Evolutionary conservation across 768 basidiomycete species (phyloP).

Genomic region (Boletus coccyginus): DNA sequence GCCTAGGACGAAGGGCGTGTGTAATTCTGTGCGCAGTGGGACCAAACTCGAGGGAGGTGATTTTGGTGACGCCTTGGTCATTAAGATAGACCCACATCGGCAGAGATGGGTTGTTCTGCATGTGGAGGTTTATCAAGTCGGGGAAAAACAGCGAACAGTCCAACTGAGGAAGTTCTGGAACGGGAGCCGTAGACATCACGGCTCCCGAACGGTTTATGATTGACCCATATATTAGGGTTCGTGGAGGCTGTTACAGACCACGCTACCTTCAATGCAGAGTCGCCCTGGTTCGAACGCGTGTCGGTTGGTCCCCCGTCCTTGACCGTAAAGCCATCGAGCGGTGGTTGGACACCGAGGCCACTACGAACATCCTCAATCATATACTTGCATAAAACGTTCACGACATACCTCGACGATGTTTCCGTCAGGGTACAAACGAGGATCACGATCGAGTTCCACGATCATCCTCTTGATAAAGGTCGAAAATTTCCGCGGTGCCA

Average conservation of each 20-base stretch:
- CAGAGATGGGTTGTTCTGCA: neutral
- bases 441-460: conserved; percentile 85
- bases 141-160: neutral
- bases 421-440: conserved; percentile 73
- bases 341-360: conserved; percentile 63
- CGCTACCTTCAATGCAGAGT: no score
- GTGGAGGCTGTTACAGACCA: no score
- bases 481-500: conserved; percentile 73
- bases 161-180: neutral
- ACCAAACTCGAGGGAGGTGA: conserved; percentile 4
- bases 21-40: neutral
- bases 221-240: no score
- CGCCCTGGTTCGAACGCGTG: conserved; percentile 53
- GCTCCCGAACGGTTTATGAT: neutral
- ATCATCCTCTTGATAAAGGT: conserved; percentile 81
- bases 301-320: conserved; percentile 77
- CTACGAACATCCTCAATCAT: conserved; percentile 32
- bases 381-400: neutral
- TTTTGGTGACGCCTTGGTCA: neutral
- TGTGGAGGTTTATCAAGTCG: neutral
- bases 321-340: conserved; percentile 84
- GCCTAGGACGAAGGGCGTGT: neutral
- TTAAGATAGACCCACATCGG: neutral
- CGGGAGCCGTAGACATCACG: neutral
- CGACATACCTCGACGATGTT: conserved; percentile 81